phyloP scores from a whole-genome alignment of 73 alveolate species.

The Paraurostyla sp. region DNA sequence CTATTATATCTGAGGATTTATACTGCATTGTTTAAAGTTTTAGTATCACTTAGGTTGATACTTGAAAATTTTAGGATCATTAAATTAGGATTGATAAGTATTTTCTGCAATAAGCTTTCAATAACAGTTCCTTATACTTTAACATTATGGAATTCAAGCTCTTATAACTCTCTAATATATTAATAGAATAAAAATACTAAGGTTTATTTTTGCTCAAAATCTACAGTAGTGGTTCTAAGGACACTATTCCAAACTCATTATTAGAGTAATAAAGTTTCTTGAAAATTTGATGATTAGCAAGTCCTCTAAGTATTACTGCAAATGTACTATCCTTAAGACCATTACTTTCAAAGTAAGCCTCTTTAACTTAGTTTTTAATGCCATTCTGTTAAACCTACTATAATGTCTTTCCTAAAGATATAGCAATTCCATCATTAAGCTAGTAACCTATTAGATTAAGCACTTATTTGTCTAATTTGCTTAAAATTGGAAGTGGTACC shows the following conservation, averaged over 20 bases:
- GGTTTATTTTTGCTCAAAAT: not conserved
- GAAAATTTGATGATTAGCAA: not conserved
- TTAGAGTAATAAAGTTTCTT: not conserved
- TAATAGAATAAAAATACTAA: not conserved
- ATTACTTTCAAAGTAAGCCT: conserved; percentile 31
- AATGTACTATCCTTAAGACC: conserved; percentile 39
- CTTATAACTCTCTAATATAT: not conserved
- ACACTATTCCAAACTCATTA: conserved; percentile 28
- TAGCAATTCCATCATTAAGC: conserved; percentile 35
- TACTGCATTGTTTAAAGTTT: not conserved
- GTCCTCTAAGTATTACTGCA: conserved; percentile 5
- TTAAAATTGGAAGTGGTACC: conserved; percentile 30
- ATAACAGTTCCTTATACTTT: not conserved
- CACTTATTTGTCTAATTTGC: not conserved
- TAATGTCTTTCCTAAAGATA: conserved; percentile 27
- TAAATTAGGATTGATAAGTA: not conserved
- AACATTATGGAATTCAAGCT: not conserved
- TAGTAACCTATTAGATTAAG: conserved; percentile 27
- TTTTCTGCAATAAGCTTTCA: not conserved
- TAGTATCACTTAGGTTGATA: conserved; percentile 24
- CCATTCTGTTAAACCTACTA: not conserved
- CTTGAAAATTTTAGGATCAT: not conserved
- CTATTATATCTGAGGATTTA: not conserved
- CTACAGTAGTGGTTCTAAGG: not conserved
- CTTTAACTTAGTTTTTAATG: not conserved